Percentiles rank a stretch among this genome's conserved stretches.
Conservation (phyloP, 306 rosid species). For the Quercus robur region DNA sequence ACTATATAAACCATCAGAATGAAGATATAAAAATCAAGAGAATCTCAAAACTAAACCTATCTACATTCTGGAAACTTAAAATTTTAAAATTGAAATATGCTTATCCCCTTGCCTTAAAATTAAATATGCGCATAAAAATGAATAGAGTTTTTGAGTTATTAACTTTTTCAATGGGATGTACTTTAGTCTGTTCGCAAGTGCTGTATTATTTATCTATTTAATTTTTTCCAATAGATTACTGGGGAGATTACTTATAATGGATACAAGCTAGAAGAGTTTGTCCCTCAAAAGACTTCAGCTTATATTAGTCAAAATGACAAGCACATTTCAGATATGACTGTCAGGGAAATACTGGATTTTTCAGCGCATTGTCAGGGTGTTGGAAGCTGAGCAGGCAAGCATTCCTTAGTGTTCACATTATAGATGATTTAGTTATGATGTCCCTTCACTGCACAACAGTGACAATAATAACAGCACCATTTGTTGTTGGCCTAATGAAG, state of each 20-base stretch:
- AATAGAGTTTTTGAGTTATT: neutral
- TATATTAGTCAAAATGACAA: constrained; percentile 71
- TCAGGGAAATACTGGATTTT: constrained; percentile 75
- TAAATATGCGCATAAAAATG: neutral
- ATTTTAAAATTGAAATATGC: neutral
- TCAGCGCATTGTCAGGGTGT: constrained; percentile 75
- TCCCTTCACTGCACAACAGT: neutral
- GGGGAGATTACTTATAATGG: constrained; percentile 66
- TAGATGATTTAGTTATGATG: neutral
- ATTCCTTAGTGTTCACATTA: neutral
- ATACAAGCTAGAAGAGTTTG: constrained; percentile 49
- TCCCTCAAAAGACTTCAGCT: constrained; percentile 64
- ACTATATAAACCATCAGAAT: neutral
- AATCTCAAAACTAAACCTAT: neutral
- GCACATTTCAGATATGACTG: constrained; percentile 72
- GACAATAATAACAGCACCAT: neutral
- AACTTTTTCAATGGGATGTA: neutral
- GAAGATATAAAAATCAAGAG: neutral
- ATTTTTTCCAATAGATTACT: constrained; percentile 24
- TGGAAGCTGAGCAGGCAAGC: constrained; percentile 59
- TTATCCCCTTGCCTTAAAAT: neutral
- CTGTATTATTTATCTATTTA: neutral
- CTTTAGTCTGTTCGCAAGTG: neutral
- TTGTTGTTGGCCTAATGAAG: constrained; percentile 26
- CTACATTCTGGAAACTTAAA: neutral